A percentile compares a stretch with the other conserved stretches of the same genome.
These are phyloP conservation scores for Suhomyces atakaporum DNA, from an alignment of 1,139 yeast genomes.

Conservation along the genomic window DNA sequence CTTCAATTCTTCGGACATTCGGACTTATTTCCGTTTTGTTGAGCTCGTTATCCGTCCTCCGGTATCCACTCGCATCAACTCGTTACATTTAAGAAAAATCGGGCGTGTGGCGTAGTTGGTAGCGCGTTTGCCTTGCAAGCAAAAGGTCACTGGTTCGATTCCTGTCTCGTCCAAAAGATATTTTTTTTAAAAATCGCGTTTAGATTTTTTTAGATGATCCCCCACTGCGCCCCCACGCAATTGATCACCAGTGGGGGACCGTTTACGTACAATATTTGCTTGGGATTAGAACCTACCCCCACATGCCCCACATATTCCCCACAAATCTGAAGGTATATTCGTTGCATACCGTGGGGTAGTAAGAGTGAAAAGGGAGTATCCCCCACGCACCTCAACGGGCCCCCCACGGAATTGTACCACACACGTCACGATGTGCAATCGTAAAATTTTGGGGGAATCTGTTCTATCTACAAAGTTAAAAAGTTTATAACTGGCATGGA, in stretches of 20 bases:
- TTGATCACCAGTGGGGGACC: background rate
- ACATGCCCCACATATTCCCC: background rate
- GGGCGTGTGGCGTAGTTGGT: slow-evolving; percentile 77
- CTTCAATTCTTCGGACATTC: too few species aligned
- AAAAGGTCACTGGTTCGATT: slow-evolving; percentile 67
- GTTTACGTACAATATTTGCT: background rate
- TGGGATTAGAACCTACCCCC: background rate
- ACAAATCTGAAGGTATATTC: too few species aligned
- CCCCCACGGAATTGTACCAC: too few species aligned
- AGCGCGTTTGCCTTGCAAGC: slow-evolving; percentile 72
- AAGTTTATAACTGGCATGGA: slow-evolving; percentile 6
- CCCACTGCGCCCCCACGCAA: background rate
- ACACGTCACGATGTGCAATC: too few species aligned
- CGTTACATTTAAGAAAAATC: background rate
- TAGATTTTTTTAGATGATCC: background rate
- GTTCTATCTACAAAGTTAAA: background rate
- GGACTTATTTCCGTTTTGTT: too few species aligned
- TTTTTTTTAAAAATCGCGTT: slow-evolving; percentile 1
- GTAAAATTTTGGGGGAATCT: slow-evolving; percentile 2
- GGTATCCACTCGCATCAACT: too few species aligned
- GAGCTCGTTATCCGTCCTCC: too few species aligned
- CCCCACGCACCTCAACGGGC: too few species aligned
- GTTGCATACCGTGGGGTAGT: too few species aligned
- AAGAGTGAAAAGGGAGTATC: too few species aligned
- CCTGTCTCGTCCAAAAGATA: slow-evolving; percentile 57